Evolutionary conservation across 139 green algal species (phyloP), one percentile per base, ranked within the genome.

Genomic region (Chlorella sp.): DNA sequence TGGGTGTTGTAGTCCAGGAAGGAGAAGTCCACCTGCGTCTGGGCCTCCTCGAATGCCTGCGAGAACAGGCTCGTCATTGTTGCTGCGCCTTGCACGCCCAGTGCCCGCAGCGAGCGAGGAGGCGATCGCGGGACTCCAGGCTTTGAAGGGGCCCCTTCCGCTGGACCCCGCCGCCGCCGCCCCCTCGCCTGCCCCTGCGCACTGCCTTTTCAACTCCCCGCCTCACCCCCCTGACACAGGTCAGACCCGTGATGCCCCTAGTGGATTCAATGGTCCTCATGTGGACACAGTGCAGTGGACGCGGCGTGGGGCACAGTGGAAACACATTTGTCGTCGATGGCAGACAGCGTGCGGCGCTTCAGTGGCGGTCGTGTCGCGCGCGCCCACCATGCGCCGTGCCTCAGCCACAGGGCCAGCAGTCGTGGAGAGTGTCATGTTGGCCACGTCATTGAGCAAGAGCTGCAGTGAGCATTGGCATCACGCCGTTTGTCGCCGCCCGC

Each of bases 1-100:
- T 45, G 21, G 8, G 35, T 15, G 29, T 46, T 72, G 36, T 71
- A 81, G 43, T 81, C 75, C 12, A 81, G 43, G 33, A 81, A 81
- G 5, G 31, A 55, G 36, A 76, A 81, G 38, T 81, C 75, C 11
- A 79, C 73, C 29, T 79, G 73, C 8, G 33, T 72, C 31, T 51
- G 29, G 35, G 25, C 35, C 59, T 45, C 31, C 33, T n/a, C 36
- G 51, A 74, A 33, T 8, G 31, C 43, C 59, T 70, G 46, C 1
- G 43, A 61, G 12, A 61, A 69, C 0, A 50, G 23, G 43, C 42
- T 51, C 15, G 17, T 21, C 17, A 21, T 21, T 21, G 21, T 58
- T 1, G 48, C 48, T 17, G 17, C 17, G 17, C 17, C 48, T 58
- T 17, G 21, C 17, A 58, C 48, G 17, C 21, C 17, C 48, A n/a